phyloP scores from a whole-genome alignment of 2,329 filamentous ascomycete genomes.

The Hortaea sp. region DNA sequence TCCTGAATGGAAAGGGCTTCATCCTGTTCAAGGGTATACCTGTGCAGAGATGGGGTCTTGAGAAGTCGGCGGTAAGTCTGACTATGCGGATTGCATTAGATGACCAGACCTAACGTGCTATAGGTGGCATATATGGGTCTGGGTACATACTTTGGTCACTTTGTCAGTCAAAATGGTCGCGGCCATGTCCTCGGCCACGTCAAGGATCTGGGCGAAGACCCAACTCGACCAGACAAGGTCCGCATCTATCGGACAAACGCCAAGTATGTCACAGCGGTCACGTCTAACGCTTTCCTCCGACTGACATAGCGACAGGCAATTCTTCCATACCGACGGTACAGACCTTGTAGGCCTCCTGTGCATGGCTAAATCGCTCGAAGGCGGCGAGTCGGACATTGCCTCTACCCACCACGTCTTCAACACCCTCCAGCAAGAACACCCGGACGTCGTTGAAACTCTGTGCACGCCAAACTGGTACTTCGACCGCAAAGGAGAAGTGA shows the following conservation, averaged over 20 bases:
- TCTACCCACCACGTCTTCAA: constrained; percentile 77
- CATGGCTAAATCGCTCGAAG: constrained; percentile 65
- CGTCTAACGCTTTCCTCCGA: background rate
- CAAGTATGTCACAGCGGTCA: background rate
- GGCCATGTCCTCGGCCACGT: constrained; percentile 81
- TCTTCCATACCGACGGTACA: constrained; percentile 74
- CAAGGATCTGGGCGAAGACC: constrained; percentile 77
- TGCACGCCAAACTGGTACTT: constrained; percentile 82
- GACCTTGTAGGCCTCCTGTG: constrained; percentile 80
- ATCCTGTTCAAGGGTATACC: constrained; percentile 82
- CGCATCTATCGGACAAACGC: constrained; percentile 69
- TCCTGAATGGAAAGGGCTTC: constrained; percentile 81
- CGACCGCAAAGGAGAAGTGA: constrained; percentile 78
- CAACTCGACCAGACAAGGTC: constrained; percentile 71
- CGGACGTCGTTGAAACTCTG: constrained; percentile 66
- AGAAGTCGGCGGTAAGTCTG: constrained; percentile 59
- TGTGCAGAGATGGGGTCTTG: constrained; percentile 61
- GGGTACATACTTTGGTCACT: constrained; percentile 46
- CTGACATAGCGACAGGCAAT: constrained; percentile 57
- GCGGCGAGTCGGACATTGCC: constrained; percentile 74
- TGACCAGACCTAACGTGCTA: too few species aligned
- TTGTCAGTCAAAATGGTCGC: constrained; percentile 73
- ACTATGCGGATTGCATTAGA: too few species aligned
- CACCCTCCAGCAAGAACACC: constrained; percentile 60
- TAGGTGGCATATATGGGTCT: too few species aligned